Percentiles rank a stretch among this genome's conserved stretches.
Conservation (phyloP, 2,329 filamentous ascomycete genomes). For the Metarhizium sp. region DNA sequence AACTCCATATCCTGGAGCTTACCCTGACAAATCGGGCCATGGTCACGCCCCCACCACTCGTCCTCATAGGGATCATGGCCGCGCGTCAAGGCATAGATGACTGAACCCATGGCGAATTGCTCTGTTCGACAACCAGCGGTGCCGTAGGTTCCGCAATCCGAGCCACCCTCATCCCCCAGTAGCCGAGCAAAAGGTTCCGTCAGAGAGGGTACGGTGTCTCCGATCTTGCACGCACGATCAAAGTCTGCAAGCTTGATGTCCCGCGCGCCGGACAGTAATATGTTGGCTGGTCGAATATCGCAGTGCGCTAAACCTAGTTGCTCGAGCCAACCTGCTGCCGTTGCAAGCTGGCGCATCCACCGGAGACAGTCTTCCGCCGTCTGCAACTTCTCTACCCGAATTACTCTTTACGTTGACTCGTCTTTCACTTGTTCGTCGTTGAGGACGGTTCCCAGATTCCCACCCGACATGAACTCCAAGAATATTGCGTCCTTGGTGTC, state of each 20-base stretch:
- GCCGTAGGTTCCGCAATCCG: conserved; percentile 4
- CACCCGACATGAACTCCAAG: conserved; percentile 4
- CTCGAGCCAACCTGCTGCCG: conserved; percentile 8
- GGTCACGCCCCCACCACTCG: conserved; percentile 5
- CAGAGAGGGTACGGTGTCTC: neutral
- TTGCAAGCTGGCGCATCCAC: conserved; percentile 8
- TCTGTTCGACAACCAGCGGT: conserved; percentile 5
- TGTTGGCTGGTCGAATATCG: conserved; percentile 7
- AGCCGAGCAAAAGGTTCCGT: conserved; percentile 8
- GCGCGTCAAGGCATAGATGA: conserved; percentile 6
- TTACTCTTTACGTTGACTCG: neutral
- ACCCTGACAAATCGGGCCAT: conserved; percentile 1
- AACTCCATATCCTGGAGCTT: conserved; percentile 8
- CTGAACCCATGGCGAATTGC: conserved; percentile 9
- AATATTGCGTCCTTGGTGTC: conserved; percentile 6
- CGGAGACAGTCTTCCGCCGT: neutral
- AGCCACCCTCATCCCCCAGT: conserved; percentile 4
- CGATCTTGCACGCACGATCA: neutral
- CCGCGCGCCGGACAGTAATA: conserved; percentile 2
- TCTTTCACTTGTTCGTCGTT: neutral
- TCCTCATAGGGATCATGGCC: conserved; percentile 6
- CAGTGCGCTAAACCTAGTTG: conserved; percentile 6
- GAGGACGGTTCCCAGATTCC: neutral
- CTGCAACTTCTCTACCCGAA: conserved; percentile 3
- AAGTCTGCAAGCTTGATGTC: conserved; percentile 7